Percentiles rank a stretch among this genome's conserved stretches.
Conservation (phyloP, 306 rosid species). For the Canavalia ensiformis region DNA sequence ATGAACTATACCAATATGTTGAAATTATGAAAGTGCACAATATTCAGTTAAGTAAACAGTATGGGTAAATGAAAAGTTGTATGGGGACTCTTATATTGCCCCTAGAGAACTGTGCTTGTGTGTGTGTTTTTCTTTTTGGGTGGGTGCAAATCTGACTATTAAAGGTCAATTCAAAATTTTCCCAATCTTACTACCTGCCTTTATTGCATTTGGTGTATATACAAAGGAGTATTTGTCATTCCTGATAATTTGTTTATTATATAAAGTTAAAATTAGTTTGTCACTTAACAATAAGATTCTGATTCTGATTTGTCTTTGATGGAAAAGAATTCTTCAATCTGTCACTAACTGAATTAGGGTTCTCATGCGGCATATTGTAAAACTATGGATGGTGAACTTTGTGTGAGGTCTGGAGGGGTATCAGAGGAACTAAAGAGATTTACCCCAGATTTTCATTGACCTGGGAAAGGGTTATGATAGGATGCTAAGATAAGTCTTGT, state of each 20-base stretch:
- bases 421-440: no score
- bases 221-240: neutral
- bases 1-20: neutral
- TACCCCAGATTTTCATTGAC: no score
- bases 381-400: no score
- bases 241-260: neutral
- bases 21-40: neutral
- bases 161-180: neutral
- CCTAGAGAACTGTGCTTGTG: neutral
- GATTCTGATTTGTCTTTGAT: neutral
- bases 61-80: neutral
- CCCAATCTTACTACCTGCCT: neutral
- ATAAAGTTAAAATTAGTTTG: neutral
- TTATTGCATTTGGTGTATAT: neutral
- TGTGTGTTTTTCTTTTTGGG: neutral
- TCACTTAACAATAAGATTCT: neutral
- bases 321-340: no score
- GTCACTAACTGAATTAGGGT: no score
- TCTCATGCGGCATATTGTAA: no score
- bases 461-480: no score
- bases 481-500: no score
- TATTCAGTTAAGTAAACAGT: slow-evolving; percentile 10
- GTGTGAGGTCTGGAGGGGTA: no score
- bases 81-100: neutral
- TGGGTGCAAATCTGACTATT: neutral